A percentile compares a stretch with the other conserved stretches of the same genome.
These are phyloP conservation scores for Colletotrichum graminicola DNA, from an alignment of 2,329 filamentous ascomycete genomes.

Conservation along the genomic window DNA sequence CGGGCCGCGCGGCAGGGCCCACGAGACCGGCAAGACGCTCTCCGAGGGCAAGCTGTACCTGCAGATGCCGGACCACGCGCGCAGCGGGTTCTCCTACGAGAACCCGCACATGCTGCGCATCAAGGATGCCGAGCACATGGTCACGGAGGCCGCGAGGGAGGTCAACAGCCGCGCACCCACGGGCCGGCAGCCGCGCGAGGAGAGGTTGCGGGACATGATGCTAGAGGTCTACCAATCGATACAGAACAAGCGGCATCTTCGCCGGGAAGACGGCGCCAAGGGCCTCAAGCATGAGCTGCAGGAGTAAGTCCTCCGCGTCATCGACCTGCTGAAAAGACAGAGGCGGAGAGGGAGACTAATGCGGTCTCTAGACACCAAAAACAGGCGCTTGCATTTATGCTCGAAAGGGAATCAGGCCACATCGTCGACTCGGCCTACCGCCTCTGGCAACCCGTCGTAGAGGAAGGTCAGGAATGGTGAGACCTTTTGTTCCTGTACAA, in stretches of 20 bases:
- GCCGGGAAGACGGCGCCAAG: constrained; percentile 42
- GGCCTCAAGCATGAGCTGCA: constrained; percentile 46
- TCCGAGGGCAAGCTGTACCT: constrained; percentile 51
- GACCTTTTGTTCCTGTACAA: background rate
- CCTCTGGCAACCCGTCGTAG: constrained; percentile 49
- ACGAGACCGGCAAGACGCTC: constrained; percentile 47
- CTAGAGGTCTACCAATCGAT: constrained; percentile 43
- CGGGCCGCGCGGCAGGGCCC: constrained; percentile 45
- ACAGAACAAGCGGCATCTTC: constrained; percentile 43
- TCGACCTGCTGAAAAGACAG: background rate
- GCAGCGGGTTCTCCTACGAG: constrained; percentile 44
- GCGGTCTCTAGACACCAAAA: constrained; percentile 53
- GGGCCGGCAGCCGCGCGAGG: constrained; percentile 13
- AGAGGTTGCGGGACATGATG: constrained; percentile 37
- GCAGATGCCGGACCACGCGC: constrained; percentile 49
- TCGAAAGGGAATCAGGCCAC: constrained; percentile 53
- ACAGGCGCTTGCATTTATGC: constrained; percentile 54
- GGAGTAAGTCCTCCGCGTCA: constrained; percentile 41
- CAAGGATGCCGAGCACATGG: constrained; percentile 39
- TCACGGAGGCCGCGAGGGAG: background rate
- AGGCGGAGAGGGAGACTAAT: background rate
- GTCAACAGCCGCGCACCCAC: background rate
- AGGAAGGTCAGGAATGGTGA: constrained; percentile 48
- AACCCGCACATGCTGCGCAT: constrained; percentile 51
- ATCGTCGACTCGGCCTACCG: constrained; percentile 49